A percentile compares a stretch with the other conserved stretches of the same genome.
Evolutionary conservation across 805 yeast genomes (phyloP).

Genomic region (Pichia ethanolica): DNA sequence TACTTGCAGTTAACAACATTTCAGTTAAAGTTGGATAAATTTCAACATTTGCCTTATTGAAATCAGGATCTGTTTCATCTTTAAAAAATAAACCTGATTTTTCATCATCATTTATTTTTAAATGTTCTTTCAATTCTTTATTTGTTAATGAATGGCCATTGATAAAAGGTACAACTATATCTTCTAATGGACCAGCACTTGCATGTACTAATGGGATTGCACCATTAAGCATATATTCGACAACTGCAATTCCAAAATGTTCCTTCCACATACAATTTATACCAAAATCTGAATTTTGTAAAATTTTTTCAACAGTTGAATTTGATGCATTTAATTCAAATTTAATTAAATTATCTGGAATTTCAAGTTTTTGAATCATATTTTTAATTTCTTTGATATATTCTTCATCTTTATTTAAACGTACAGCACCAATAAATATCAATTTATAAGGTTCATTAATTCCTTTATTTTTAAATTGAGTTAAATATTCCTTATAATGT

Average conservation of each 20-base stretch:
- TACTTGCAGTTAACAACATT: slow-evolving; percentile 33
- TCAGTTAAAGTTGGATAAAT: slow-evolving; percentile 34
- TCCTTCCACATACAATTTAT: slow-evolving; percentile 99
- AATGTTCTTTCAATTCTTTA: not conserved
- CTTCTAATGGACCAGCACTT: slow-evolving; percentile 89
- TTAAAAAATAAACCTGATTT: slow-evolving; percentile 76
- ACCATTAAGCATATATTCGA: slow-evolving; percentile 84
- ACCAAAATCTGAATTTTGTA: slow-evolving; percentile 61
- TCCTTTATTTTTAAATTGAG: slow-evolving; percentile 1
- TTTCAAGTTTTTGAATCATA: slow-evolving; percentile 35
- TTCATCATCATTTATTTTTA: slow-evolving; percentile 19
- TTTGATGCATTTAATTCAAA: slow-evolving; percentile 62
- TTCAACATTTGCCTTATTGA: slow-evolving; percentile 20
- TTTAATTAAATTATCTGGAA: slow-evolving; percentile 32
- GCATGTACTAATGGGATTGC: slow-evolving; percentile 86
- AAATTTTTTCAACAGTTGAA: slow-evolving; percentile 45
- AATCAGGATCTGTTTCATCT: slow-evolving; percentile 65
- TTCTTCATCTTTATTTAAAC: slow-evolving; percentile 57
- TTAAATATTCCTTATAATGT: slow-evolving; percentile 53
- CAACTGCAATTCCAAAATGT: slow-evolving; percentile 96
- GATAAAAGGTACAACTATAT: slow-evolving; percentile 57
- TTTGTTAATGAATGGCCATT: slow-evolving; percentile 17
- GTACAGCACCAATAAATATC: slow-evolving; percentile 76
- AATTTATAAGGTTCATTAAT: slow-evolving; percentile 41
- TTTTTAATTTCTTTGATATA: slow-evolving; percentile 45